Conservation (phyloP, 768 basidiomycete genomes). For the Rhodotorula sphaerocarpa region DNA sequence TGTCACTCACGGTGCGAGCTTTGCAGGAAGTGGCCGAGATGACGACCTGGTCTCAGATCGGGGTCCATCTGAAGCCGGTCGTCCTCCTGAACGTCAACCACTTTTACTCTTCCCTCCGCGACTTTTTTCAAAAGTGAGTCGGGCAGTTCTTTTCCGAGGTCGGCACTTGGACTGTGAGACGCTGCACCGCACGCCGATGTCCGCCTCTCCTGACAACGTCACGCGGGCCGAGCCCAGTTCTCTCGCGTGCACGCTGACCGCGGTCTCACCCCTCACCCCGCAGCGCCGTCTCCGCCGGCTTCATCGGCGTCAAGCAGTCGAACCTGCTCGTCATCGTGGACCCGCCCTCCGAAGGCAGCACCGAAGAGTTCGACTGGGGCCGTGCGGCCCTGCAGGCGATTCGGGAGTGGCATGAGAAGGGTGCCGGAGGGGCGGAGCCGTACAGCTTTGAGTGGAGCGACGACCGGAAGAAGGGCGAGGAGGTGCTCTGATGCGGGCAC, state of each 20-base stretch:
- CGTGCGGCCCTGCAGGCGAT: slow-evolving; percentile 58
- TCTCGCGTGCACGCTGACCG: no score
- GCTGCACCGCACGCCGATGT: no score
- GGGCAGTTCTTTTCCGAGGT: no score
- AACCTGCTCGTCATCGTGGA: slow-evolving; percentile 66
- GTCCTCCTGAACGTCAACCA: slow-evolving; percentile 74
- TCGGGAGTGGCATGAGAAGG: slow-evolving; percentile 51
- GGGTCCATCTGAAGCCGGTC: slow-evolving; percentile 58
- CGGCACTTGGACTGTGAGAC: no score
- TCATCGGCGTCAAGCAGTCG: slow-evolving; percentile 60
- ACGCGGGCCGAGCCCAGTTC: neutral
- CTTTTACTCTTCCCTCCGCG: slow-evolving; percentile 74
- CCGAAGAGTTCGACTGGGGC: slow-evolving; percentile 83
- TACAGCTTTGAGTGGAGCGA: slow-evolving; percentile 21
- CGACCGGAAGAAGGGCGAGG: slow-evolving; percentile 11
- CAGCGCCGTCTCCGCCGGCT: slow-evolving; percentile 21
- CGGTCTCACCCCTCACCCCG: no score
- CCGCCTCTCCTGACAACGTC: no score
- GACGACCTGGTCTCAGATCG: slow-evolving; percentile 86
- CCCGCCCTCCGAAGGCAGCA: slow-evolving; percentile 51
- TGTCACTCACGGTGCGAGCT: no score
- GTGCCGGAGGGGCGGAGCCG: slow-evolving; percentile 20
- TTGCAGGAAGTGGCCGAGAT: slow-evolving; percentile 62
- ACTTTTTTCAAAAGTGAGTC: slow-evolving; percentile 54
- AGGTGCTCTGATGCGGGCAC: slow-evolving; percentile 40